Evolutionary conservation across 2,329 filamentous ascomycete genomes (phyloP), one percentile per base, ranked within the genome.

Genomic region (Diaporthe humulicola): DNA sequence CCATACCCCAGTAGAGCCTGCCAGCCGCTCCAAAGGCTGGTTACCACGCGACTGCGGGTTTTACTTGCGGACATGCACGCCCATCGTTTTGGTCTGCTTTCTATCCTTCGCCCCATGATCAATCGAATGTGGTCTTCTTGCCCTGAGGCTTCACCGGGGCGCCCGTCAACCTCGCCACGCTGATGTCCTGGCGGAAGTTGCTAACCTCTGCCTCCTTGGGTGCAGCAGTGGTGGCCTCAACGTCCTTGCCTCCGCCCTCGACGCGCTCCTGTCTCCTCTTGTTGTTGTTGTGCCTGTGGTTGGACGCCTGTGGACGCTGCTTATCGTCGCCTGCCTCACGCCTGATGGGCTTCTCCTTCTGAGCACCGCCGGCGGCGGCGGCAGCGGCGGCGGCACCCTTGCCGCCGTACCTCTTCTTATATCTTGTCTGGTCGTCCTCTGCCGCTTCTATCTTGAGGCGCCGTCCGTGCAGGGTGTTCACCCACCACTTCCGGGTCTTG

Each of bases 361-460:
- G 67, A 28, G 45, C 70, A 33, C 57, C 77, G 73, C 57, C 77
- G 73, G 77, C 75, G 76, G 77, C 76, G 78, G 83, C 84, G 77
- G 84, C 86, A 25, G 86, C 87, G 40, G 83, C 84, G 77, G 84
- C 86, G 28, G 86, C 87, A 42, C 88, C 89, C 54, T 93, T 93
- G 83, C 96, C 96, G 77, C 95, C 94, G 81, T 94, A 98, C 2
- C 97, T 91, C 88, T 98, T 99, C 87, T 96, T 96, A 85, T 99
- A 99, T 74, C 97, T 88, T 45, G 91, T 91, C 79, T 95, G 92
- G 74, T 96, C 92, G 83, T 98, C 97, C 85, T 99, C 97, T 28
- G 97, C 97, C 80, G 96, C 95, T 83, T 99, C 96, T 82, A 97
- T 92, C 82, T 96, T 94, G 78, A 99, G 88, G 77, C 92, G 89